Evolutionary conservation across 176 grass and related monocot species (phyloP).

Genomic region (Oryza coarctata): DNA sequence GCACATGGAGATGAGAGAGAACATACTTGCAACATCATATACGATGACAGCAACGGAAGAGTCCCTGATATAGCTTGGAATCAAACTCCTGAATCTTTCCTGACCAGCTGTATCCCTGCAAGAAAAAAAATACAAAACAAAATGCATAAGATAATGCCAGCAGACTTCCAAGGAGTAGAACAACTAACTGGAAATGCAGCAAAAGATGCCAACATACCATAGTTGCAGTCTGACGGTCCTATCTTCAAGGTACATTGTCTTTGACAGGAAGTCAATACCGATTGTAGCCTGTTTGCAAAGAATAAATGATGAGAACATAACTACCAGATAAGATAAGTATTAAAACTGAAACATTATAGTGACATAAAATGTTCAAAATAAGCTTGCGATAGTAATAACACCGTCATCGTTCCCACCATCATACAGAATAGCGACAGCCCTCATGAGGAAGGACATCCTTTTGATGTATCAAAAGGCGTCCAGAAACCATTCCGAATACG

Average conservation of each 20-base stretch:
- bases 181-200: background rate
- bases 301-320: constrained; percentile 14
- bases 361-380: background rate
- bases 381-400: background rate
- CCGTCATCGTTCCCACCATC: background rate
- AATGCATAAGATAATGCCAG: background rate
- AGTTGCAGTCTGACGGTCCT: constrained; percentile 96
- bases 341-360: background rate
- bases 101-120: constrained; percentile 95
- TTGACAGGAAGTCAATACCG: constrained; percentile 93
- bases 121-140: constrained; percentile 14
- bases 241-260: constrained; percentile 97
- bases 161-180: background rate
- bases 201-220: constrained; percentile 50
- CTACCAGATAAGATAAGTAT: background rate
- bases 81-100: constrained; percentile 96
- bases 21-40: constrained; percentile 93
- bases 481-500: background rate
- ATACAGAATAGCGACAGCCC: background rate
- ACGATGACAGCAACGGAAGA: constrained; percentile 98
- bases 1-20: background rate
- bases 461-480: background rate
- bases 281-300: constrained; percentile 74
- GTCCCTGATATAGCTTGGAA: constrained; percentile 97
- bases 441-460: background rate